A percentile compares a stretch with the other conserved stretches of the same genome.
Conservation (phyloP, 768 basidiomycete species). For the Hygrocybe coccinea region DNA sequence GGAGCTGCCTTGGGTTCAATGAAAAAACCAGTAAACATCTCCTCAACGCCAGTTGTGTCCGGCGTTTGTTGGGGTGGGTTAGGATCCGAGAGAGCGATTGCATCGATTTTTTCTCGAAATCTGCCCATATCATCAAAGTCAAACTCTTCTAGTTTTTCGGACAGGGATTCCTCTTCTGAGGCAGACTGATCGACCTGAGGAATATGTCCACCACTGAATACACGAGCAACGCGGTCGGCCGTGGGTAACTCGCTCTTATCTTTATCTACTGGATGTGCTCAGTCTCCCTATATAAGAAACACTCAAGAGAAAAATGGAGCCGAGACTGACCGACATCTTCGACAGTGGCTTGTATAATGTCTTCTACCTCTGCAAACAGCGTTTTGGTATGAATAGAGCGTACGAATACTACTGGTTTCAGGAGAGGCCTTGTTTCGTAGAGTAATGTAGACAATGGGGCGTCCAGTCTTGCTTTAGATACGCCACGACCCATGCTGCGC, state of each 20-base stretch:
- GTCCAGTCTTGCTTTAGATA: slow-evolving; percentile 33
- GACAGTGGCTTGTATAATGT: slow-evolving; percentile 50
- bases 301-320: not conserved
- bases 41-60: slow-evolving; percentile 24
- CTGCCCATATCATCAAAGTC: slow-evolving; percentile 61
- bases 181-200: slow-evolving; percentile 14
- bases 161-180: slow-evolving; percentile 25
- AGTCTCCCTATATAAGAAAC: slow-evolving; percentile 1
- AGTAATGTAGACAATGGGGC: slow-evolving; percentile 54
- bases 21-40: slow-evolving; percentile 38
- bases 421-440: slow-evolving; percentile 52
- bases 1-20: slow-evolving; percentile 20
- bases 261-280: slow-evolving; percentile 37
- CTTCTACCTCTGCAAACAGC: slow-evolving; percentile 56
- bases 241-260: slow-evolving; percentile 61
- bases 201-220: slow-evolving; percentile 44
- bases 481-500: slow-evolving; percentile 25
- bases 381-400: slow-evolving; percentile 47
- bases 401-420: slow-evolving; percentile 69
- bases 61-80: slow-evolving; percentile 12
- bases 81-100: slow-evolving; percentile 11
- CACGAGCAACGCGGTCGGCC: slow-evolving; percentile 57
- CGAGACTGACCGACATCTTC: slow-evolving; percentile 51
- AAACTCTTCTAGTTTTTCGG: slow-evolving; percentile 49
- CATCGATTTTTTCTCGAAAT: slow-evolving; percentile 40